These are phyloP conservation scores for Cucurbita moschata DNA, from an alignment of 306 rosid species.

Conservation along the genomic window DNA sequence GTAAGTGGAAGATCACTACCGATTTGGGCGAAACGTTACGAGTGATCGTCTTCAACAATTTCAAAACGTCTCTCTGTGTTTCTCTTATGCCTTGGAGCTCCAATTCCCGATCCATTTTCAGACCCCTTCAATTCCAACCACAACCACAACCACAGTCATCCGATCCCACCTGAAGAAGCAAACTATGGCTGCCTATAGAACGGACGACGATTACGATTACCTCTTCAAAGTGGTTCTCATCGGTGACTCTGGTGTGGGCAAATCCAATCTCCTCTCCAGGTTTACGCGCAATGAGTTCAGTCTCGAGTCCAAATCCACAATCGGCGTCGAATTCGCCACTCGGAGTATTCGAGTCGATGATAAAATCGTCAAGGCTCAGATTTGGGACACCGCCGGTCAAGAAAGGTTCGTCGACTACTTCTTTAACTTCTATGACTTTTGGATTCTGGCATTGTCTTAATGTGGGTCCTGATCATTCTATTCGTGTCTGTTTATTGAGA, in stretches of 20 bases:
- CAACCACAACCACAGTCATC: not conserved
- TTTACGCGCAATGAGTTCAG: slow-evolving; percentile 44
- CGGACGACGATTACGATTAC: slow-evolving; percentile 47
- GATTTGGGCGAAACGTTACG: not conserved
- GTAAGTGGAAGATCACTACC: too few species aligned
- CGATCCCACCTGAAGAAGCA: not conserved
- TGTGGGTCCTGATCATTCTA: not conserved
- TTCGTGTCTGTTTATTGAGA: not conserved
- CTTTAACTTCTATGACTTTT: not conserved
- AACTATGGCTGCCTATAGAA: slow-evolving; percentile 21
- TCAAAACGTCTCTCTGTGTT: not conserved
- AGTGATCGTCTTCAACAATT: slow-evolving; percentile 1
- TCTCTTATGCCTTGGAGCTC: not conserved
- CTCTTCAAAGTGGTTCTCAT: slow-evolving; percentile 42
- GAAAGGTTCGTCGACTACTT: slow-evolving; percentile 18
- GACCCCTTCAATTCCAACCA: not conserved
- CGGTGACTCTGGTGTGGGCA: slow-evolving; percentile 50
- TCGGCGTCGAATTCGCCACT: slow-evolving; percentile 46
- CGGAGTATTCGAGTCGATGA: slow-evolving; percentile 34
- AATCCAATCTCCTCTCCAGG: slow-evolving; percentile 41
- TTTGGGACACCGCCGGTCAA: slow-evolving; percentile 59
- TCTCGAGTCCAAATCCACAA: slow-evolving; percentile 45
- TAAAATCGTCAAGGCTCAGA: slow-evolving; percentile 48
- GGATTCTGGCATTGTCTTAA: not conserved
- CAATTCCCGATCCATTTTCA: slow-evolving; percentile 4